Conservation (phyloP, 306 rosid genomes). For the Cicer arietinum region DNA sequence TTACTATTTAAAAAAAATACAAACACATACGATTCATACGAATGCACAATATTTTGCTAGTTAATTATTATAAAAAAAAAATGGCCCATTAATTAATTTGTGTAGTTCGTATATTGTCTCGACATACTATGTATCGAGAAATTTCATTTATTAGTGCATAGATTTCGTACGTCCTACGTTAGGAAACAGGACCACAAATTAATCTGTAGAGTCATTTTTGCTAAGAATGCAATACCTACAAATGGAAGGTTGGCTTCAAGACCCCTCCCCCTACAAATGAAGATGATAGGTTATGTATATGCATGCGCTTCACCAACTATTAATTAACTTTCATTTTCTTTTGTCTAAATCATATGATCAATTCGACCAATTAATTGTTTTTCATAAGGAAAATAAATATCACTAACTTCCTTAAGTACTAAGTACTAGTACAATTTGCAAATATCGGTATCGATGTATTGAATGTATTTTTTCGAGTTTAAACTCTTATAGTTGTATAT, state of each 20-base stretch:
- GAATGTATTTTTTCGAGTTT: no score
- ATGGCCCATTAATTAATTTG: no score
- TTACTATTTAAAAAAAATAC: no score
- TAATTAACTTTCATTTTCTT: conserved; percentile 41
- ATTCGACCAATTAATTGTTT: conserved; percentile 17
- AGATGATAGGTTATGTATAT: conserved; percentile 3
- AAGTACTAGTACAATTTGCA: no score
- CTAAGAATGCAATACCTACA: conserved; percentile 40
- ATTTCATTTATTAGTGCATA: conserved; percentile 31
- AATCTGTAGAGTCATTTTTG: not conserved
- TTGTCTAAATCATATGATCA: not conserved
- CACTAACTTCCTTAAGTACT: no score
- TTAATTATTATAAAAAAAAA: no score
- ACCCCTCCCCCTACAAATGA: conserved; percentile 35
- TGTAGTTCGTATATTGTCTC: not conserved
- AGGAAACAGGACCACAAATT: conserved; percentile 51
- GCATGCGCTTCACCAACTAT: conserved; percentile 16
- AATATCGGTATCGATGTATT: no score
- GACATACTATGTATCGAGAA: conserved; percentile 28
- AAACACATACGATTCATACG: no score
- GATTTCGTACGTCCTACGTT: conserved; percentile 41
- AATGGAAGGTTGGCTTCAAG: conserved; percentile 40
- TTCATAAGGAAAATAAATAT: not conserved
- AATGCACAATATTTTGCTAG: no score
- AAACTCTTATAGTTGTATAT: no score